phyloP scores from a whole-genome alignment of 2,329 filamentous ascomycete species.

The Exophiala sideris region DNA sequence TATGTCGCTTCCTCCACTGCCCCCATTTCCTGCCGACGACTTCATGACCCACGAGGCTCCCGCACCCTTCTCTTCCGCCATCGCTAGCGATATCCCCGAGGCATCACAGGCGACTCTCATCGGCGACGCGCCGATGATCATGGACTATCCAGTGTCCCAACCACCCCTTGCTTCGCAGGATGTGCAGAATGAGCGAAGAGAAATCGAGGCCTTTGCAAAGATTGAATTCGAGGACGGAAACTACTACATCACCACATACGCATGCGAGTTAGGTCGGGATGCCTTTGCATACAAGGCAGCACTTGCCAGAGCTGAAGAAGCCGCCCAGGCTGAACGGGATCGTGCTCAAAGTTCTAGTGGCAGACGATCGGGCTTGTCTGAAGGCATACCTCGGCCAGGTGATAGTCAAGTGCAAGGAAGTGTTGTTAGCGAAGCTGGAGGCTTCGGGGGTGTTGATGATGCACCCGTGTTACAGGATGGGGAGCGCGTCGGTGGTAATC shows the following conservation, averaged over 20 bases:
- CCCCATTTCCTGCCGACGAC: constrained; percentile 10
- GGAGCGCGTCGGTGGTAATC: constrained; percentile 11
- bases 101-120: constrained; percentile 1
- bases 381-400: constrained; percentile 41
- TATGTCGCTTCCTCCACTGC: constrained; percentile 16
- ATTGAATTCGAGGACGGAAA: constrained; percentile 63
- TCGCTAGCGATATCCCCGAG: constrained; percentile 5
- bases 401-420: constrained; percentile 46
- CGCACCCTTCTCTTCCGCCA: constrained; percentile 4
- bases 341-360: constrained; percentile 43
- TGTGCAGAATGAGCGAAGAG: constrained; percentile 19
- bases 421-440: constrained; percentile 55
- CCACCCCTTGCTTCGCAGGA: constrained; percentile 14
- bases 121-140: neutral
- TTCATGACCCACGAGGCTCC: constrained; percentile 7
- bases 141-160: constrained; percentile 10
- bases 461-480: constrained; percentile 14
- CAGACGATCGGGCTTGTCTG: constrained; percentile 43
- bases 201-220: constrained; percentile 60
- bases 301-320: constrained; percentile 43
- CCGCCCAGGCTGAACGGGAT: constrained; percentile 37
- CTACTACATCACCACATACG: constrained; percentile 63
- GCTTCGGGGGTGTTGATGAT: constrained; percentile 39
- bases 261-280: constrained; percentile 62
- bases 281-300: constrained; percentile 50